Evolutionary conservation across 2,329 filamentous ascomycete species (phyloP).

Genomic region (Trichophyton schoenleinii): DNA sequence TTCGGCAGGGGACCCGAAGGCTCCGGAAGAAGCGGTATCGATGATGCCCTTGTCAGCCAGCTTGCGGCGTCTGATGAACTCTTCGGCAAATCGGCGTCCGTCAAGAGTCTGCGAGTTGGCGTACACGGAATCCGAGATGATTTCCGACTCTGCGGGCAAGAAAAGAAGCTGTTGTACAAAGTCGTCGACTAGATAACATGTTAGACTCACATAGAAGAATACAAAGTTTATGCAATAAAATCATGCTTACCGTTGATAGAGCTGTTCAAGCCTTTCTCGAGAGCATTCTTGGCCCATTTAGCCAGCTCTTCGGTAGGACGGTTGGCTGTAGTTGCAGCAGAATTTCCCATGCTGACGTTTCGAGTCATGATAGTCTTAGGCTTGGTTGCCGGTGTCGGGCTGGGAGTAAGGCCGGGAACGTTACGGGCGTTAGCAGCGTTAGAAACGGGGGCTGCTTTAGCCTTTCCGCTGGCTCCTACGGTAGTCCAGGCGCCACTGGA

Average conservation of each 20-base stretch:
- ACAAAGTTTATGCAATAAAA: constrained; percentile 14
- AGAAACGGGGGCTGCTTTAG: constrained; percentile 46
- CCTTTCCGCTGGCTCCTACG: constrained; percentile 85
- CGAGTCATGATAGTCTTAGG: constrained; percentile 17
- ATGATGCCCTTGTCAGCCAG: constrained; percentile 84
- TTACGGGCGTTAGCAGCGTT: constrained; percentile 41
- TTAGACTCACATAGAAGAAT: constrained; percentile 21
- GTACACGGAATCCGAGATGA: constrained; percentile 87
- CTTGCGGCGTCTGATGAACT: constrained; percentile 87
- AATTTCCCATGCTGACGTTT: neutral
- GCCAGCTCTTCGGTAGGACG: constrained; percentile 81
- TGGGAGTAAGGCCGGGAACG: constrained; percentile 26
- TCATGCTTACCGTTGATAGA: constrained; percentile 51
- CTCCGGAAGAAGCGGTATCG: constrained; percentile 46
- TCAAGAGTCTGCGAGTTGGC: constrained; percentile 79
- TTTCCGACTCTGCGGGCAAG: constrained; percentile 62
- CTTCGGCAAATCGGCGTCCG: constrained; percentile 81
- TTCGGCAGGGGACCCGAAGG: constrained; percentile 31
- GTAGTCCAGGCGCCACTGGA: constrained; percentile 72
- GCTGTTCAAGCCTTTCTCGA: constrained; percentile 60
- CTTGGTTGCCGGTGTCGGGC: constrained; percentile 1
- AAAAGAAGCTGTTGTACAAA: constrained; percentile 65
- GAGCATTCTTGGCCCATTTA: constrained; percentile 76
- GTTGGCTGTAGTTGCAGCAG: constrained; percentile 31
- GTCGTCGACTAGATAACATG: constrained; percentile 49